Evolutionary conservation across 305 asterid species (phyloP).

Genomic region (Euphrasia arctica): DNA sequence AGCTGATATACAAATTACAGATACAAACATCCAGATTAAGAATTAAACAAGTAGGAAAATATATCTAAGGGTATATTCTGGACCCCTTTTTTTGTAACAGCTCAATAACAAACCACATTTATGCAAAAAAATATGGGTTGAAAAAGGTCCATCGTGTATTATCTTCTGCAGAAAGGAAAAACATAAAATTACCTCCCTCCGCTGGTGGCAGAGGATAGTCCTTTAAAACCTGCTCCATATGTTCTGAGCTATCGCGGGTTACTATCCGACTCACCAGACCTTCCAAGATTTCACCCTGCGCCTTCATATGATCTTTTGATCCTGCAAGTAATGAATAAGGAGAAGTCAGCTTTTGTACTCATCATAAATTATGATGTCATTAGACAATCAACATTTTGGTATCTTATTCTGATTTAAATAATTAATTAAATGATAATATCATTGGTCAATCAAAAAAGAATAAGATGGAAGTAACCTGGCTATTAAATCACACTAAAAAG

Average conservation of each 20-base stretch:
- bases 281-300: constrained; percentile 98
- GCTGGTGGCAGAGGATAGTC: constrained; percentile 66
- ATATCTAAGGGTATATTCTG: background rate
- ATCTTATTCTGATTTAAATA: constrained; percentile 13
- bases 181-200: constrained; percentile 59
- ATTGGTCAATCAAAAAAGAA: constrained; percentile 2
- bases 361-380: constrained; percentile 2
- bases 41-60: constrained; percentile 19
- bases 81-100: constrained; percentile 1
- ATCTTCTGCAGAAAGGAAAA: constrained; percentile 18
- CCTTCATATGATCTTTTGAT: constrained; percentile 80
- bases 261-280: constrained; percentile 98
- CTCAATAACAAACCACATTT: too few species aligned
- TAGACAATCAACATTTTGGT: background rate
- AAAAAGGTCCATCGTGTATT: background rate
- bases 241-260: constrained; percentile 71
- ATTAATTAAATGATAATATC: constrained; percentile 7
- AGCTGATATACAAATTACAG: constrained; percentile 38
- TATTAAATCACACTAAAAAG: constrained; percentile 3
- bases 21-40: constrained; percentile 22
- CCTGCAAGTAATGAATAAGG: constrained; percentile 45
- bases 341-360: constrained; percentile 21
- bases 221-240: constrained; percentile 70
- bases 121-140: too few species aligned
- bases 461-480: constrained; percentile 1